Base-by-base conservation (phyloP, 2,329 filamentous ascomycete species). In the Bipolaris cookei region DNA sequence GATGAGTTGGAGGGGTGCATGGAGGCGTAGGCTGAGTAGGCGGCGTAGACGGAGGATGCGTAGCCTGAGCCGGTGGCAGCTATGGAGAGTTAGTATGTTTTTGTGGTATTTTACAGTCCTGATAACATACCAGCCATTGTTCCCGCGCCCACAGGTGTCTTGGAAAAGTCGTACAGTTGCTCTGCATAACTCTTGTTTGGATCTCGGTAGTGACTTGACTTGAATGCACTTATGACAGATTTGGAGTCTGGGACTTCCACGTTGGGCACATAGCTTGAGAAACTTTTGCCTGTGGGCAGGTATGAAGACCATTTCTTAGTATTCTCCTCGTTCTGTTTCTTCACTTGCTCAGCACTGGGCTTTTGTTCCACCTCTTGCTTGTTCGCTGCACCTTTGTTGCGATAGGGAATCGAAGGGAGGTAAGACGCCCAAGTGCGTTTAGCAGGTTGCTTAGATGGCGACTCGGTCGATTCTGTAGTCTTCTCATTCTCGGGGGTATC, bases 141-240 rank as follows among this genome's bases (percentile, higher is more conserved):
- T 37, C 79, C 80, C 37, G 80, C 81, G 13, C 81, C 81, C 3
- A 83, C 80, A 4, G 81, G 81, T 6, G 81, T 83, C 62, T 81
- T 80, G 0, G 78, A 80, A 58, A 83, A 82, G 54, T 81, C 80
- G 54, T 80, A 79, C 13, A 83, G 67, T 60, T 83, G 81, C 62
- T 82, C 79, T 4, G 80, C 72, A 58, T 81, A 81, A 42, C 78
- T 78, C 64, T 83, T 83, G 50, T 74, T 79, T 2, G 77, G 78
- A 56, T 83, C 79, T 32, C 79, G 75, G 23, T 78, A 64, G 58
- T 82, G 79, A 47, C 74, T 77, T 32, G 74, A 62, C 50, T 80
- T 77, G 62, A 82, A 82, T 6, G 78, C 74, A 37, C 79, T 80
- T 5, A 82, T 69, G 2, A 78, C 76, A 5, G 67, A 69, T 58